Conservation (phyloP, 1,284 basidiomycete genomes). For the Stygiomarasmius scandens region DNA sequence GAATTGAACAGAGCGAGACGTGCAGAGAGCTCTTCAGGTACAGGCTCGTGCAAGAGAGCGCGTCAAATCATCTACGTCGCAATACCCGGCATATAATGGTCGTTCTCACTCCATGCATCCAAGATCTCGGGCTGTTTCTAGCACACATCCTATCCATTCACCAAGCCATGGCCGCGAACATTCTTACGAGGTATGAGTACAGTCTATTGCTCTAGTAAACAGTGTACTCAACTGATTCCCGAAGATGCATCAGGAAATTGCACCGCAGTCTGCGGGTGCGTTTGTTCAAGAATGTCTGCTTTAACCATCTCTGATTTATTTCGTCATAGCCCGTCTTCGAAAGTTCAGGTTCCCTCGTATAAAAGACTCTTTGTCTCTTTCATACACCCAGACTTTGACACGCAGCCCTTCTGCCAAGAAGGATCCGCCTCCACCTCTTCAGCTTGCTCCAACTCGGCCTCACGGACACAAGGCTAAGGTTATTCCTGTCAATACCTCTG, state of each 20-base stretch:
- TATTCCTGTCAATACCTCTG: not conserved
- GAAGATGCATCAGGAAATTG: no score
- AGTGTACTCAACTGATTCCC: no score
- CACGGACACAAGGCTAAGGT: not conserved
- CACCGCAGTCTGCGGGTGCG: no score
- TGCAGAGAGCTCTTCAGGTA: not conserved
- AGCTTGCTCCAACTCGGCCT: not conserved
- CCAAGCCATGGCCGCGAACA: no score
- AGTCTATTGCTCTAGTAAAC: no score
- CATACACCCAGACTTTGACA: not conserved
- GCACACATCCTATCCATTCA: no score
- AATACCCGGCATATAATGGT: not conserved
- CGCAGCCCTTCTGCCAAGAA: not conserved
- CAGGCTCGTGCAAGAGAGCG: not conserved
- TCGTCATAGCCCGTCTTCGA: constrained; percentile 9
- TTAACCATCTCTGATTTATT: no score
- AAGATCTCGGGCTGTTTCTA: no score
- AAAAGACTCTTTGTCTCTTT: constrained; percentile 12
- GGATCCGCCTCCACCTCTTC: constrained; percentile 1
- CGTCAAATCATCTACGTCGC: not conserved
- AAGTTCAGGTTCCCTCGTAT: constrained; percentile 8
- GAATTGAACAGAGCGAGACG: not conserved
- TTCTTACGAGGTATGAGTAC: no score
- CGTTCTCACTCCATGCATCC: no score
- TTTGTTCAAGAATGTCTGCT: no score